A percentile compares a stretch with the other conserved stretches of the same genome.
phyloP scores from a whole-genome alignment of 2,329 filamentous ascomycete genomes.

The Aspergillus piperis region DNA sequence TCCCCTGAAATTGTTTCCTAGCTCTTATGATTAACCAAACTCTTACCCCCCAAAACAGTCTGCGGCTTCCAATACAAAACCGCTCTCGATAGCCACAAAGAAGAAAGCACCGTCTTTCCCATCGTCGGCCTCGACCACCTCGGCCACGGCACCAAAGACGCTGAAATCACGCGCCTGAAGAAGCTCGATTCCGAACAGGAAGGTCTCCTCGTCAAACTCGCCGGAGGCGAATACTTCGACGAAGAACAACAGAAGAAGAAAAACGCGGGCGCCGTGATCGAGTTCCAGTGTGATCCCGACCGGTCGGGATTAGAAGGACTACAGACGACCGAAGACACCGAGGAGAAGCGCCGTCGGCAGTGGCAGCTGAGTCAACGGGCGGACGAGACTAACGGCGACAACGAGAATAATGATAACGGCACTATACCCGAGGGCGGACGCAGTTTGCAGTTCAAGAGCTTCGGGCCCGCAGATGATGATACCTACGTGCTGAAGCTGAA shows the following conservation, averaged over 20 bases:
- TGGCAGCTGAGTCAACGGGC: conserved; percentile 9
- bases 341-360: conserved; percentile 30
- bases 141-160: conserved; percentile 54
- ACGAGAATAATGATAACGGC: conserved; percentile 10
- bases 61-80: conserved; percentile 70
- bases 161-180: conserved; percentile 66
- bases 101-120: conserved; percentile 62
- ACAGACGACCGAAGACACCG: conserved; percentile 26
- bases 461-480: conserved; percentile 60
- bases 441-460: conserved; percentile 76
- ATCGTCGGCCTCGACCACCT: conserved; percentile 72
- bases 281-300: conserved; percentile 77
- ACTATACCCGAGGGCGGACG: conserved; percentile 39
- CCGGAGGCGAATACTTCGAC: conserved; percentile 57
- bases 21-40: neutral
- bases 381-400: conserved; percentile 22
- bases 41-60: conserved; percentile 51
- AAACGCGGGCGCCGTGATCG: conserved; percentile 64
- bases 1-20: neutral
- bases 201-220: conserved; percentile 70
- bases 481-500: conserved; percentile 70
- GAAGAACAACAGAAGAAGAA: conserved; percentile 57
- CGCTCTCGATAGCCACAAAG: conserved; percentile 50
- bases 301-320: conserved; percentile 69
- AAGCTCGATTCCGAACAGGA: conserved; percentile 67